Percentiles rank a stretch among this genome's conserved stretches.
These are phyloP conservation scores for Xerocomus brunneocitrinus DNA, from an alignment of 768 basidiomycete species.

Conservation along the genomic window DNA sequence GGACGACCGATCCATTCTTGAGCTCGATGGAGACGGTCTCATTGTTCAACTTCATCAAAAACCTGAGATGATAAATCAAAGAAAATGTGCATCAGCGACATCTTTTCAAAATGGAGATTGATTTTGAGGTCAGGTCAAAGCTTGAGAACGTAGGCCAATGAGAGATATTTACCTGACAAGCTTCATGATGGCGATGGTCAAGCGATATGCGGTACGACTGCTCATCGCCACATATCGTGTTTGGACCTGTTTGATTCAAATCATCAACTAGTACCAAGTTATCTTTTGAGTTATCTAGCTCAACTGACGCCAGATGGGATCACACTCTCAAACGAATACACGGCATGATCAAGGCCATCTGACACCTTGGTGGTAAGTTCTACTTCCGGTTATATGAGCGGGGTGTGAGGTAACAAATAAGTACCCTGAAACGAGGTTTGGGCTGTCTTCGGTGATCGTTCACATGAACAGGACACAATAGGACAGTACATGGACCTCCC, in stretches of 20 bases:
- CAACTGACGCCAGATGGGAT: no score
- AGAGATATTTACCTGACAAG: conserved; percentile 61
- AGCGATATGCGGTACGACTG: conserved; percentile 15
- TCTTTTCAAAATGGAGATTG: conserved; percentile 9
- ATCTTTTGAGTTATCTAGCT: no score
- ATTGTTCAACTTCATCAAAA: conserved; percentile 99
- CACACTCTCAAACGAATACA: no score
- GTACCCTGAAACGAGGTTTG: no score
- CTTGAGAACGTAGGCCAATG: conserved; percentile 1
- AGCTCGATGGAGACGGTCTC: conserved; percentile 98
- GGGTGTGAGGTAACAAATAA: no score
- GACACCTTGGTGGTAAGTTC: background rate
- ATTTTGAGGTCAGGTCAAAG: background rate
- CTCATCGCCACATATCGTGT: conserved; percentile 15
- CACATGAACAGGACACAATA: background rate
- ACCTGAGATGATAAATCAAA: conserved; percentile 44
- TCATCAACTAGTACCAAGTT: no score
- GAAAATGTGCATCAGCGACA: conserved; percentile 13
- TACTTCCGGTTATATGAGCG: no score
- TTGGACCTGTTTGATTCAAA: conserved; percentile 19
- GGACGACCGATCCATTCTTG: conserved; percentile 93
- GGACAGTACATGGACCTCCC: background rate
- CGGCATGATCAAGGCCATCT: background rate
- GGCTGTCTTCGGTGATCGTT: background rate
- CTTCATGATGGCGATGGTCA: conserved; percentile 56